These are phyloP conservation scores for Symbiotaphrina buchneri DNA, from an alignment of 495 filamentous ascomycete species.

Conservation along the genomic window DNA sequence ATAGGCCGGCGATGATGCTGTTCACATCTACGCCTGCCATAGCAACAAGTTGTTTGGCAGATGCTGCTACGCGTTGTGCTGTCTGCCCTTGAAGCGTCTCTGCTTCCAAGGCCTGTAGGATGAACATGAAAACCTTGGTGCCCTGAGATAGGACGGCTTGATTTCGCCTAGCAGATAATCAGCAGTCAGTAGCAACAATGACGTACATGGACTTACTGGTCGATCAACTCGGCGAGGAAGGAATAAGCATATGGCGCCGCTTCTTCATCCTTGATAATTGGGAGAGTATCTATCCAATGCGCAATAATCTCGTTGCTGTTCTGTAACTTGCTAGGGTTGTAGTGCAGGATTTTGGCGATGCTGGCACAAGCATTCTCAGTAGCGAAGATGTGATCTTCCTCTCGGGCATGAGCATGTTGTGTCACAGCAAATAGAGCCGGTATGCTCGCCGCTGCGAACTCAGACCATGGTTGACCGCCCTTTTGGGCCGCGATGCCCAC, in stretches of 20 bases:
- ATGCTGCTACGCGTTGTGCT: slow-evolving; percentile 42
- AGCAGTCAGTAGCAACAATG: background rate
- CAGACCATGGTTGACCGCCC: slow-evolving; percentile 62
- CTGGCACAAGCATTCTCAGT: slow-evolving; percentile 95
- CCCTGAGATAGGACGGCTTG: slow-evolving; percentile 47
- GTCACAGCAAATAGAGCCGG: slow-evolving; percentile 67
- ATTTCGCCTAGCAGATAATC: slow-evolving; percentile 65
- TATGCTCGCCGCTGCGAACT: slow-evolving; percentile 59
- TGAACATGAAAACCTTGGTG: slow-evolving; percentile 55
- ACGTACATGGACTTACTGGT: slow-evolving; percentile 48
- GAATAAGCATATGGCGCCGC: slow-evolving; percentile 91
- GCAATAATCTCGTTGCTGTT: slow-evolving; percentile 39
- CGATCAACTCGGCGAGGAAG: slow-evolving; percentile 77
- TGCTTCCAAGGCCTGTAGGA: slow-evolving; percentile 71
- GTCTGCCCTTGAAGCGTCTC: slow-evolving; percentile 75
- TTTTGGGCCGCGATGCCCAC: slow-evolving; percentile 90
- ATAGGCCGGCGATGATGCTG: slow-evolving; percentile 43
- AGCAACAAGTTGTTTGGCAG: slow-evolving; percentile 50
- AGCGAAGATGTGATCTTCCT: slow-evolving; percentile 88
- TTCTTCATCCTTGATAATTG: slow-evolving; percentile 88
- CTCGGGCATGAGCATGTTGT: slow-evolving; percentile 53
- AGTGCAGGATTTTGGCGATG: slow-evolving; percentile 91
- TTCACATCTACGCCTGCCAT: slow-evolving; percentile 46
- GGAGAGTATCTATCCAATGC: slow-evolving; percentile 76
- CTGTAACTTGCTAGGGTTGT: slow-evolving; percentile 49